Evolutionary conservation across 2,329 filamentous ascomycete genomes (phyloP).

Genomic region (Byssoonygena ceratinophila): DNA sequence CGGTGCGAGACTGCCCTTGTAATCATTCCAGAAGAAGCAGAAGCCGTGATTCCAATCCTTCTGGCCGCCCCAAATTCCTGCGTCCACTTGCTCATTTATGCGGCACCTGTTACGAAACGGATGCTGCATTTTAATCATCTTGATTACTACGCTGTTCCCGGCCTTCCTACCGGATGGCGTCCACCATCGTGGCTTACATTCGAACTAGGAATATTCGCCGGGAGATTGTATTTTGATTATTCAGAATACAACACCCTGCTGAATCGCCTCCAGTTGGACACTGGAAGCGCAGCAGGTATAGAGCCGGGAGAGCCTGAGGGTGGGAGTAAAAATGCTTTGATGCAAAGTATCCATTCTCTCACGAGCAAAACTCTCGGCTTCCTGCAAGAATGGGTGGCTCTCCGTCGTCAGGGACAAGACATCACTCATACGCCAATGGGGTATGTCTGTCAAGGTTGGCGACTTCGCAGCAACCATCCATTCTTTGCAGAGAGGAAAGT

Average conservation of each 20-base stretch:
- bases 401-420: conserved; percentile 28
- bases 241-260: conserved; percentile 16
- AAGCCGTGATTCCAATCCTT: conserved; percentile 43
- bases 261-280: neutral
- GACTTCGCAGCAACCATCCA: conserved; percentile 21
- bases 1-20: conserved; percentile 43
- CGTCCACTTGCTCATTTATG: conserved; percentile 46
- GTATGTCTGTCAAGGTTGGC: conserved; percentile 25
- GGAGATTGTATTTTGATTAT: conserved; percentile 44
- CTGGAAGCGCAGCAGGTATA: neutral
- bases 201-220: conserved; percentile 51
- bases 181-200: conserved; percentile 46
- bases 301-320: neutral
- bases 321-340: neutral
- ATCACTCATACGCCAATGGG: conserved; percentile 30
- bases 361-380: conserved; percentile 20
- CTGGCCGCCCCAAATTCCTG: conserved; percentile 3
- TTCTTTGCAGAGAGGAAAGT: conserved; percentile 20
- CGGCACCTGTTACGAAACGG: conserved; percentile 48
- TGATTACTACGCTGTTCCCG: conserved; percentile 44
- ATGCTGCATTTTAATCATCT: conserved; percentile 52
- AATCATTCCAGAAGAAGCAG: conserved; percentile 53
- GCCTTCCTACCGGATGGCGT: conserved; percentile 31
- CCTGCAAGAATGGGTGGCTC: conserved; percentile 27
- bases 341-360: neutral